Conservation (phyloP, 352 stramenopile species). For the Phytophthora rubi region DNA sequence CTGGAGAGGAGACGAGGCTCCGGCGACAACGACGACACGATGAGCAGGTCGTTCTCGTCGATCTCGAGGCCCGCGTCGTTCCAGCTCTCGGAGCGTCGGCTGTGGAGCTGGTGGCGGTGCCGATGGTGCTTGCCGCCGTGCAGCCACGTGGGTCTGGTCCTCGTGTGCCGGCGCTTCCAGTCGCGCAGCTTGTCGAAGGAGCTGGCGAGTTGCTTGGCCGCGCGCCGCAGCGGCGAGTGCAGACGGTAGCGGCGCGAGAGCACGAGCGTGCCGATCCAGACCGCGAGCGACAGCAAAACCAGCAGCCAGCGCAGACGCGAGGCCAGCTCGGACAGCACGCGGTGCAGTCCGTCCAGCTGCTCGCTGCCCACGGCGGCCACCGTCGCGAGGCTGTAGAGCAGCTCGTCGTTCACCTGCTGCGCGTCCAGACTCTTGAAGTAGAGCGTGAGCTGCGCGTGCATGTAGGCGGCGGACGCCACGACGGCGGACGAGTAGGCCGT, state of each 20-base stretch:
- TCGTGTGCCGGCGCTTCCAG: conserved; percentile 15
- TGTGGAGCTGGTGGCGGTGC: not conserved
- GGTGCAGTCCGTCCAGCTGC: conserved; percentile 43
- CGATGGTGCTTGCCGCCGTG: conserved; percentile 3
- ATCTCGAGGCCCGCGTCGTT: conserved; percentile 54
- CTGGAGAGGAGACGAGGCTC: conserved; percentile 45
- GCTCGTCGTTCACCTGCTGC: conserved; percentile 42
- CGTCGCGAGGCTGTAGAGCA: conserved; percentile 42
- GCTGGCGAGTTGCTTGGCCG: conserved; percentile 28
- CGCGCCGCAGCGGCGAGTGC: conserved; percentile 55
- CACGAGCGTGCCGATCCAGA: conserved; percentile 57
- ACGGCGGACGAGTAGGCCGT: conserved; percentile 73
- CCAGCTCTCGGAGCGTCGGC: conserved; percentile 27
- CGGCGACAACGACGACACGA: conserved; percentile 74
- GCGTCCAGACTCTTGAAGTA: conserved; percentile 51
- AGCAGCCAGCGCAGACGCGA: conserved; percentile 52
- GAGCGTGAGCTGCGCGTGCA: conserved; percentile 56
- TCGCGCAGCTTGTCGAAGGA: conserved; percentile 36
- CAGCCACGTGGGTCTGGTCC: conserved; percentile 10
- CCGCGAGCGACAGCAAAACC: conserved; percentile 42
- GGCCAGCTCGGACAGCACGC: conserved; percentile 38
- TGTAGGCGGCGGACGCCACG: conserved; percentile 73
- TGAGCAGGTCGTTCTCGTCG: conserved; percentile 73
- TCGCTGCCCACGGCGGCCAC: conserved; percentile 35
- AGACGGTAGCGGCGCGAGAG: conserved; percentile 54